Conservation (phyloP, 805 yeast species). For the Cyberlindnera saturnus region DNA sequence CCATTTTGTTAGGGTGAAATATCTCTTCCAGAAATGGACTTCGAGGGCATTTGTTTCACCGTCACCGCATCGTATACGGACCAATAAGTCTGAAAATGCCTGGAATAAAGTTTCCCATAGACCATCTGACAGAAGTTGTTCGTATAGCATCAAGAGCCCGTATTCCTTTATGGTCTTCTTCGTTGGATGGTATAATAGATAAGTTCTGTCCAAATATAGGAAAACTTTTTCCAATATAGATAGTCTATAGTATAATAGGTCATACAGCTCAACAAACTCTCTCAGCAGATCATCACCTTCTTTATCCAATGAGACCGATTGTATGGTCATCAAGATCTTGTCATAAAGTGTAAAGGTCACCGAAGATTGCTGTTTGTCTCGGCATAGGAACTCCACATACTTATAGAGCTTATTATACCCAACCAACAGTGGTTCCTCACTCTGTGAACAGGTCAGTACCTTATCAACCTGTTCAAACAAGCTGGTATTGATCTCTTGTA, state of each 20-base stretch:
- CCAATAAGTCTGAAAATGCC: conserved; percentile 3
- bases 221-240: conserved; percentile 10
- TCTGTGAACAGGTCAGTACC: conserved; percentile 1
- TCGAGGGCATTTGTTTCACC: background rate
- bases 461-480: conserved; percentile 4
- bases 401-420: conserved; percentile 17
- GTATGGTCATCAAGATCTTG: conserved; percentile 1
- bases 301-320: background rate
- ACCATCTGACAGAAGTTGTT: conserved; percentile 4
- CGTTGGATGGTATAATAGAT: conserved; percentile 20
- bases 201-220: conserved; percentile 21
- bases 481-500: conserved; percentile 1
- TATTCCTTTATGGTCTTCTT: conserved; percentile 13
- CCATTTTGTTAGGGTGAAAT: conserved; percentile 3
- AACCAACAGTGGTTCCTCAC: background rate
- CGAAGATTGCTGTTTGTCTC: conserved; percentile 18
- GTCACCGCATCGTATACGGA: conserved; percentile 2
- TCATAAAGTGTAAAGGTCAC: conserved; percentile 10
- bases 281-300: conserved; percentile 1
- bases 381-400: conserved; percentile 21
- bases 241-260: conserved; percentile 4
- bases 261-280: conserved; percentile 6
- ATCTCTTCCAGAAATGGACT: conserved; percentile 6
- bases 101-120: conserved; percentile 4
- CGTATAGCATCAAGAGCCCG: conserved; percentile 8